Conservation (phyloP, 139 green algal genomes). For the Auxenochlorella protothecoides region DNA sequence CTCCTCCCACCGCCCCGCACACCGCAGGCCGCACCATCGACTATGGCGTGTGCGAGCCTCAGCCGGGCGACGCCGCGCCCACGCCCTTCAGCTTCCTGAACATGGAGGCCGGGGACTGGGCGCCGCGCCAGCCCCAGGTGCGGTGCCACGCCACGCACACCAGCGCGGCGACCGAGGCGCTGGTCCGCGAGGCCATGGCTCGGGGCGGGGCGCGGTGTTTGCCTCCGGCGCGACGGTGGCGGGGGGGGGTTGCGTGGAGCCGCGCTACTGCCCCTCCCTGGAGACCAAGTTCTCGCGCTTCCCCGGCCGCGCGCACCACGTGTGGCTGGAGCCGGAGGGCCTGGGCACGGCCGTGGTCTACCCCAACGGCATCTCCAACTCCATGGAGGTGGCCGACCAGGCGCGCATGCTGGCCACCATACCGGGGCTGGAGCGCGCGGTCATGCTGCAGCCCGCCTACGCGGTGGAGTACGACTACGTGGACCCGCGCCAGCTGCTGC, state of each 20-base stretch:
- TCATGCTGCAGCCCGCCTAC: slow-evolving; percentile 35
- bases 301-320: slow-evolving; percentile 40
- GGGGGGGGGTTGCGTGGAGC: slow-evolving; percentile 30
- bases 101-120: slow-evolving; percentile 14
- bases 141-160: slow-evolving; percentile 36
- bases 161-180: slow-evolving; percentile 29
- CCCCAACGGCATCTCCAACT: slow-evolving; percentile 44
- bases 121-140: slow-evolving; percentile 17
- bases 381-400: slow-evolving; percentile 41
- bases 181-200: slow-evolving; percentile 24
- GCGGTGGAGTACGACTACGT: slow-evolving; percentile 58
- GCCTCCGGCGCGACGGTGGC: slow-evolving; percentile 4
- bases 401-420: slow-evolving; percentile 31
- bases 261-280: slow-evolving; percentile 46
- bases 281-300: slow-evolving; percentile 49
- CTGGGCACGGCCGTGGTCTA: slow-evolving; percentile 42
- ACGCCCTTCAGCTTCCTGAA: slow-evolving; percentile 42
- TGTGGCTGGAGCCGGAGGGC: slow-evolving; percentile 54
- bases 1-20: no score
- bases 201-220: slow-evolving; percentile 24
- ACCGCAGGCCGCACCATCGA: slow-evolving; percentile 32
- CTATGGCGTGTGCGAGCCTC: slow-evolving; percentile 24
- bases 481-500: slow-evolving; percentile 39
- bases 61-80: slow-evolving; percentile 29
- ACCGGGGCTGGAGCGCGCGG: slow-evolving; percentile 32